Base-by-base conservation (phyloP, 2,329 filamentous ascomycete genomes). In the Dothistroma septosporum region DNA sequence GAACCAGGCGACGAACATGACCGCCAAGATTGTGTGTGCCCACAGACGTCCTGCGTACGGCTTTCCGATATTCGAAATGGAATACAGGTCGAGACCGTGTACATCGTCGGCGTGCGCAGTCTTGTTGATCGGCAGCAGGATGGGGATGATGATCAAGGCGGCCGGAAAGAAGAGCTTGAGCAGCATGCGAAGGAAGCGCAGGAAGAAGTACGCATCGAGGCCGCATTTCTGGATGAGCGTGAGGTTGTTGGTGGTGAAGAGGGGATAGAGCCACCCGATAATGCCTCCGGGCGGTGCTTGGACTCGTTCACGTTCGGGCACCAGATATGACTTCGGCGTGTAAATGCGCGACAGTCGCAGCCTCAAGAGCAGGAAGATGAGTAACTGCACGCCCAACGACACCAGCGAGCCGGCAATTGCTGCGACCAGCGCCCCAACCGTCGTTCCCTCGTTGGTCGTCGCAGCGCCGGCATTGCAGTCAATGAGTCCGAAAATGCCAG, bases 151-250 rank as follows among this genome's bases (percentile, higher is more conserved):
- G 55, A 97, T 72, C 28, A 85, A 67, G 12, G 89, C 86, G 59
- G 96, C 86, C 1, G 94, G 92, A 44, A 96, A 78, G 73, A 99
- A 97, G 64, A 99, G 96, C 72, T 96, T 87, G 48, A 97, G 83
- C 5, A 97, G 85, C 70, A 90, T 89, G 63, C 88, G 86, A 28
- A 92, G 83, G 71, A 96, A 99, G 64, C 95, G 89, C 0, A 99
- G 82, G 75, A 99, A 99, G 79, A 97, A 96, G 77, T 96, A 99
- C 70, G 93, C 92, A 73, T 99, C 94, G 10, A 99, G 84, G 19
- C 94, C 94, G 68, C 93, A 97, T 76, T 97, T 96, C 57, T 93
- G 88, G 69, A 99, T 96, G 67, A 99, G 86, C 68, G 96, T 91
- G 12, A 90, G 90, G 83, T 80, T 85, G 75, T 78, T 90, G 78